Evolutionary conservation across 1,284 basidiomycete species (phyloP), one percentile per base, ranked within the genome.

Genomic region (Apiotrichum gracile): DNA sequence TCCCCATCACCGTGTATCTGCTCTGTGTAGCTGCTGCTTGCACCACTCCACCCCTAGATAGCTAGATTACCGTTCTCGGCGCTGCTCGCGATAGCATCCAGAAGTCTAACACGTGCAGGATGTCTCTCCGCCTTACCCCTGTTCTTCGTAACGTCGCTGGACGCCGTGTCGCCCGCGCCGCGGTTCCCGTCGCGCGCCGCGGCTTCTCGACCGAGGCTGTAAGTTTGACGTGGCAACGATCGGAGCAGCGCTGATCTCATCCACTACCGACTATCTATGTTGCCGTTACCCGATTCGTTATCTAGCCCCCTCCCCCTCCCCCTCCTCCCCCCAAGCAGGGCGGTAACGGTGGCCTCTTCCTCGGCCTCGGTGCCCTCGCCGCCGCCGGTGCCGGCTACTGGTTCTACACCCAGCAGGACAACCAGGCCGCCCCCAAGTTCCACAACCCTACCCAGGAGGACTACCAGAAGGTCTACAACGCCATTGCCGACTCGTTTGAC

Each of bases 391-490:
- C 66, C 33, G 72, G 68, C 34, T 75, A 74, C 66, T 65, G 67
- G 60, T 72, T 73, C 64, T 74, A 64, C 58, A 67, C 61, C n/a
- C 66, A 68, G 26, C 52, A 60, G 33, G 68, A 66, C 21, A 55
- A 66, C 10, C 27, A 54, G 24, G 81, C 82, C 54, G 70, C 79
- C 25, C 78, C 78, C 27, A 79, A 79, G 62, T 34, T 38, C 34
- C 81, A 82, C 13, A 77, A 79, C 0, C 73, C 78, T 46, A 51
- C 66, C 22, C 55, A 69, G 58, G 84, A 83, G 47, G 90, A 92
- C 70, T 93, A 91, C 71, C 85, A 90, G 73, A 90, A 92, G 82
- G 88, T 94, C 21, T 96, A 96, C 81, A 87, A 93, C 77, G 81
- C 76, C 55, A 85, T 96, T 70, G 86, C 86, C 25, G 83, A 87